phyloP scores from a whole-genome alignment of 306 rosid genomes.

The Delonix regia region DNA sequence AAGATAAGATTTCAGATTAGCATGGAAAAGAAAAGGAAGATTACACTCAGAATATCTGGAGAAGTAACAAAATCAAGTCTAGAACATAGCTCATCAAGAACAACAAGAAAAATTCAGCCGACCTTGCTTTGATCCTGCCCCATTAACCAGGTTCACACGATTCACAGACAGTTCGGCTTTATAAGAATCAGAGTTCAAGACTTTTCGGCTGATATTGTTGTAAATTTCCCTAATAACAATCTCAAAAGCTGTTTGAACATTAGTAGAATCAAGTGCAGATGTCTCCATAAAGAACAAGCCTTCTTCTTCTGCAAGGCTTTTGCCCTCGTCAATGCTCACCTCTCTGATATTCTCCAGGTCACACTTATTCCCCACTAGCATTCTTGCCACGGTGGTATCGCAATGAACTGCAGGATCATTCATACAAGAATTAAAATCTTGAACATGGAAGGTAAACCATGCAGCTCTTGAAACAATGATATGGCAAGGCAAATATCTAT shows the following conservation, averaged over 20 bases:
- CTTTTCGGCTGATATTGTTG: conserved; percentile 79
- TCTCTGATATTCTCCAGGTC: conserved; percentile 89
- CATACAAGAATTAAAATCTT: conserved; percentile 26
- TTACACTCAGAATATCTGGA: conserved; percentile 33
- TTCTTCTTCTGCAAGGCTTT: conserved; percentile 78
- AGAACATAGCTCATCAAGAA: conserved; percentile 48
- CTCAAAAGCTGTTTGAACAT: conserved; percentile 84
- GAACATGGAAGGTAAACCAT: too few species aligned
- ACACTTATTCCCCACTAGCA: conserved; percentile 94
- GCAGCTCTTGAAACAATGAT: background rate
- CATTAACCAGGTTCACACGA: conserved; percentile 71
- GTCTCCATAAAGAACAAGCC: conserved; percentile 95
- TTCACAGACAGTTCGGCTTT: conserved; percentile 84
- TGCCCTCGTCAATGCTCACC: conserved; percentile 79
- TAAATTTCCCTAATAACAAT: conserved; percentile 77
- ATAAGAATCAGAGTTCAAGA: conserved; percentile 75
- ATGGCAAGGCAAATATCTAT: background rate
- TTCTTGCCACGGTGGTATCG: conserved; percentile 71
- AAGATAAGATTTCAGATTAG: background rate
- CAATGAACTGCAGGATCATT: conserved; percentile 72
- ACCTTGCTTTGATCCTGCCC: conserved; percentile 58
- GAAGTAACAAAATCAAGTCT: conserved; percentile 28
- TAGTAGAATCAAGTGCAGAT: conserved; percentile 87
- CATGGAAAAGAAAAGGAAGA: background rate
- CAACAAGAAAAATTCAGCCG: conserved; percentile 67